phyloP scores from a whole-genome alignment of 1,284 basidiomycete genomes.

The Fomitopsis schrenkii region DNA sequence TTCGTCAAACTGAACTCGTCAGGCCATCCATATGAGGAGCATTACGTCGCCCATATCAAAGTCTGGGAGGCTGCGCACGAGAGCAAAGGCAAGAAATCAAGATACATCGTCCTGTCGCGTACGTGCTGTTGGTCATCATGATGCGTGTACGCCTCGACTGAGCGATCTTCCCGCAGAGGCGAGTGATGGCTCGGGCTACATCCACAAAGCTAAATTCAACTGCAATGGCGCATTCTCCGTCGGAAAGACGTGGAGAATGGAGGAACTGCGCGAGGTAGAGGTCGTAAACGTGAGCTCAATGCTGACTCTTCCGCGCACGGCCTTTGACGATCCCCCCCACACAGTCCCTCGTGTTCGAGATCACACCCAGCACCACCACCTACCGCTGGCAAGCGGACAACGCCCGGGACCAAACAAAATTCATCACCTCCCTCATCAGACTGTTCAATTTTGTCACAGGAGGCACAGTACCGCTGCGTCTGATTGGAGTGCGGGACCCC shows the following conservation, averaged over 20 bases:
- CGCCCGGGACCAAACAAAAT: slow-evolving; percentile 66
- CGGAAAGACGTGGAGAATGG: slow-evolving; percentile 93
- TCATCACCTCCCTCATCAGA: slow-evolving; percentile 65
- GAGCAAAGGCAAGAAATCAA: slow-evolving; percentile 68
- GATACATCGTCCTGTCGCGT: slow-evolving; percentile 87
- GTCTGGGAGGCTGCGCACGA: slow-evolving; percentile 79
- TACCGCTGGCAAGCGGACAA: slow-evolving; percentile 88
- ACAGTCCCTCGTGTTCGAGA: slow-evolving; percentile 54
- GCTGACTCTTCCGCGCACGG: neutral
- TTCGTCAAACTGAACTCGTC: slow-evolving; percentile 73
- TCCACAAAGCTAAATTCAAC: slow-evolving; percentile 97
- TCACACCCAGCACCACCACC: slow-evolving; percentile 73
- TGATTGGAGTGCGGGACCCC: slow-evolving; percentile 52
- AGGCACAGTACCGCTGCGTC: slow-evolving; percentile 41
- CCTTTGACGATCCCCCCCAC: neutral
- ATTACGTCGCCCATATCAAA: slow-evolving; percentile 82
- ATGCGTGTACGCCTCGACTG: slow-evolving; percentile 8
- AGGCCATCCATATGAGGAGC: slow-evolving; percentile 53
- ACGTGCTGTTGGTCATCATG: slow-evolving; percentile 33
- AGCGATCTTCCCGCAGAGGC: slow-evolving; percentile 43
- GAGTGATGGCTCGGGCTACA: slow-evolving; percentile 60
- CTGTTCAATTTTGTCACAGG: slow-evolving; percentile 65
- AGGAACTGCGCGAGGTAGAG: slow-evolving; percentile 78
- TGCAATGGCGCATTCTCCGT: slow-evolving; percentile 94
- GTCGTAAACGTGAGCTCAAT: slow-evolving; percentile 48